Percentiles rank a stretch among this genome's conserved stretches.
Conservation (phyloP, 2,329 filamentous ascomycete species). For the Lachnellula arida region DNA sequence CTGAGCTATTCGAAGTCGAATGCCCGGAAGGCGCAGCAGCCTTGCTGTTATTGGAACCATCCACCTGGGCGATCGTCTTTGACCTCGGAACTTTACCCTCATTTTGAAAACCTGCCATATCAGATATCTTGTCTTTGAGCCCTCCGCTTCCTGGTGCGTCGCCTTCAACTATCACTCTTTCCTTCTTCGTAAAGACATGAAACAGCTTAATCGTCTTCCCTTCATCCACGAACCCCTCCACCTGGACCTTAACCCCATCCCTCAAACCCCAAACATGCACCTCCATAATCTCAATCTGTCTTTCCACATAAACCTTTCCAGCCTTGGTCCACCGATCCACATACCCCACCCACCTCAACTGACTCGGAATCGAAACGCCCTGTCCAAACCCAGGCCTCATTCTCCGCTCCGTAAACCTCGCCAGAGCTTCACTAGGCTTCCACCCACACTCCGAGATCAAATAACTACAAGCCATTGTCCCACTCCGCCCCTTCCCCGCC, state of each 20-base stretch:
- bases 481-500: conserved; percentile 90
- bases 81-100: conserved; percentile 19
- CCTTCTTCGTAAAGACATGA: conserved; percentile 71
- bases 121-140: conserved; percentile 48
- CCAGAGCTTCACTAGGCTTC: conserved; percentile 58
- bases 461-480: conserved; percentile 83
- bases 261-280: conserved; percentile 86
- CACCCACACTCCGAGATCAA: conserved; percentile 82
- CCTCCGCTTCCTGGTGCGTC: conserved; percentile 46
- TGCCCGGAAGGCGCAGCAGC: neutral
- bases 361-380: conserved; percentile 89
- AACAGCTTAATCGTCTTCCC: conserved; percentile 80
- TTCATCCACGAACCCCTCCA: conserved; percentile 84
- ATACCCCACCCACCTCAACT: conserved; percentile 82
- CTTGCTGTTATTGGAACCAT: conserved; percentile 2
- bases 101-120: conserved; percentile 41
- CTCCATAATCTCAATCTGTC: conserved; percentile 79
- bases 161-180: conserved; percentile 65
- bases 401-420: conserved; percentile 70
- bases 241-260: conserved; percentile 79
- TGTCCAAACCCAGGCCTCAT: conserved; percentile 88
- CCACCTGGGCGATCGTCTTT: conserved; percentile 12
- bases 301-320: conserved; percentile 76
- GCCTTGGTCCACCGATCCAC: conserved; percentile 78
- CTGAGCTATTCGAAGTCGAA: conserved; percentile 22